These are phyloP conservation scores for Clonostachys byssicola DNA, from an alignment of 2,329 filamentous ascomycete genomes.

Conservation along the genomic window DNA sequence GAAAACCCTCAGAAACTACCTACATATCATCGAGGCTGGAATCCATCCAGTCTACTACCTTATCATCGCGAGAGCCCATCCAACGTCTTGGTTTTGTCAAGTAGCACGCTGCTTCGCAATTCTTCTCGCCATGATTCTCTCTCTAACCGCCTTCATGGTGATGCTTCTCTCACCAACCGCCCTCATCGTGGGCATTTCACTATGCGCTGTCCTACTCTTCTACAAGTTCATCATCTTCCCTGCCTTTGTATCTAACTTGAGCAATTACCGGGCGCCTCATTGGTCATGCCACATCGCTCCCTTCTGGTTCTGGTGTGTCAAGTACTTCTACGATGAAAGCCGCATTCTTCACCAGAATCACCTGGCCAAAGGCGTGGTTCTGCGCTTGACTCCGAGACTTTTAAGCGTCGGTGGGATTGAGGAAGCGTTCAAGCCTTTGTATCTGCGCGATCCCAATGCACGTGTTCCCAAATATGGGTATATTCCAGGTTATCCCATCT, in stretches of 20 bases:
- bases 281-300: conserved; percentile 5
- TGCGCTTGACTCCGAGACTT: conserved; percentile 1
- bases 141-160: no score
- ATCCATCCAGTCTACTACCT: no score
- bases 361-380: conserved; percentile 1
- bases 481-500: conserved; percentile 6
- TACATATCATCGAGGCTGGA: no score
- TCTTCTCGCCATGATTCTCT: no score
- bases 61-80: no score
- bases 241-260: conserved; percentile 1
- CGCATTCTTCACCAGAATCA: conserved; percentile 1
- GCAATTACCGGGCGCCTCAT: conserved; percentile 7
- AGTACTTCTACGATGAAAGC: conserved; percentile 2
- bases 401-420: conserved; percentile 4
- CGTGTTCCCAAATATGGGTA: no score
- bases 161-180: no score
- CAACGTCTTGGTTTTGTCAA: no score
- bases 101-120: no score
- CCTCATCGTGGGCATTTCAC: no score
- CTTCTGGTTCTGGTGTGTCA: conserved; percentile 5
- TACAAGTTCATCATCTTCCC: background rate
- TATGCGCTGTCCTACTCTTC: background rate
- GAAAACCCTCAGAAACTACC: no score
- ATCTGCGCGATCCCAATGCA: no score
- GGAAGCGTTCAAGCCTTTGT: background rate